Evolutionary conservation across 768 basidiomycete genomes (phyloP).

Genomic region (Amanita rimosa): DNA sequence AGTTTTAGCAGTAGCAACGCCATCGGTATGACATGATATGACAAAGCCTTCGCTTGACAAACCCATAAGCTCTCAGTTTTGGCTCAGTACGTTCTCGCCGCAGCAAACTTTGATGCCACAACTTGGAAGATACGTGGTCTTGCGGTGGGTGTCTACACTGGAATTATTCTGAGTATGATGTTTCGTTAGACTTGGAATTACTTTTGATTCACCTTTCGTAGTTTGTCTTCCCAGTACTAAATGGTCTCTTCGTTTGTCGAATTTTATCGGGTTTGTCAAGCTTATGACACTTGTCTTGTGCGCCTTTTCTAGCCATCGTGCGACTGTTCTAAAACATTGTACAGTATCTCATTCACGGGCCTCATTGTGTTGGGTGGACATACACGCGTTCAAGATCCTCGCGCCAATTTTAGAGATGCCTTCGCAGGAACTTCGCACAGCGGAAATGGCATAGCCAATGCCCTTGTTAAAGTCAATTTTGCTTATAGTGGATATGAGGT

Average conservation of each 20-base stretch:
- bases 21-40: conserved; percentile 15
- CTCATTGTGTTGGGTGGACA: conserved; percentile 51
- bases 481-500: conserved; percentile 27
- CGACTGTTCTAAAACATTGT: neutral
- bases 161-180: conserved; percentile 19
- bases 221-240: conserved; percentile 23
- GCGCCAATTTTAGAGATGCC: conserved; percentile 43
- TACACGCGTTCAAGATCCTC: conserved; percentile 44
- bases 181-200: neutral
- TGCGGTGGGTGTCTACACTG: conserved; percentile 21
- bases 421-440: conserved; percentile 43
- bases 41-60: neutral
- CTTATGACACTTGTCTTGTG: conserved; percentile 20
- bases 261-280: conserved; percentile 23
- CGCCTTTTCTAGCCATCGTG: neutral
- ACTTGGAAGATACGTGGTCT: conserved; percentile 24
- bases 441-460: conserved; percentile 31
- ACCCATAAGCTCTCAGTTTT: conserved; percentile 13
- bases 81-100: conserved; percentile 24
- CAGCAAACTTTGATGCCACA: conserved; percentile 17
- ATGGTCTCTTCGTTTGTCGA: conserved; percentile 27
- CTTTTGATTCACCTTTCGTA: conserved; percentile 3
- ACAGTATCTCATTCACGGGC: conserved; percentile 38
- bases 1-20: conserved; percentile 28
- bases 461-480: conserved; percentile 26